Evolutionary conservation across 345 rosid species (phyloP).

Genomic region (Reutealis trisperma): DNA sequence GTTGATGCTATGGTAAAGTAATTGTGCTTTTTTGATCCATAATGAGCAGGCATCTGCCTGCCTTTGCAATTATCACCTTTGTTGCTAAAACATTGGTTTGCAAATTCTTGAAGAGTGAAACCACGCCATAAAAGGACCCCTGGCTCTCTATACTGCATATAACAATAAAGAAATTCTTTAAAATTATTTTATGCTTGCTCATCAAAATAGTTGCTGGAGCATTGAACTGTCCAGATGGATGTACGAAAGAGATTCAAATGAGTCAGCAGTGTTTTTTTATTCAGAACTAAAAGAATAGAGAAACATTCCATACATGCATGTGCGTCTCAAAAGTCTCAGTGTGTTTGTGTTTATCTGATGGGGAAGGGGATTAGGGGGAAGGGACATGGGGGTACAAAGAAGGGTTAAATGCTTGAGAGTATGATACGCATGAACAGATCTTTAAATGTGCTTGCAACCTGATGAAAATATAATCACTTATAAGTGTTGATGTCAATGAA

Average conservation of each 20-base stretch:
- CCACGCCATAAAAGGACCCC: conserved; percentile 60
- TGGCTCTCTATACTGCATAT: conserved; percentile 74
- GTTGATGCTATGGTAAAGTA: conserved; percentile 58
- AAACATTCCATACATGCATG: not conserved
- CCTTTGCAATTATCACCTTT: conserved; percentile 52
- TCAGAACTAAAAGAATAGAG: not conserved
- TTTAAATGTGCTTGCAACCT: not conserved
- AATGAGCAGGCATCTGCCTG: conserved; percentile 66
- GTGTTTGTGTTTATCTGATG: not conserved
- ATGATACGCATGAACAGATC: not conserved
- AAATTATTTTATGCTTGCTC: not conserved
- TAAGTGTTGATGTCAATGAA: not conserved
- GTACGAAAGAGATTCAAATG: not conserved
- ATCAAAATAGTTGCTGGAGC: not conserved
- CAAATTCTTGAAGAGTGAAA: conserved; percentile 54
- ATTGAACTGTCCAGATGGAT: not conserved
- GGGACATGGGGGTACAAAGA: not conserved
- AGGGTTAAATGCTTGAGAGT: not conserved
- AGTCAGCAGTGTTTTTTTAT: not conserved
- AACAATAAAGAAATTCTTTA: conserved; percentile 9
- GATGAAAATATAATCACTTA: not conserved
- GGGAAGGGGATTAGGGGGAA: not conserved
- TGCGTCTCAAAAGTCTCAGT: not conserved
- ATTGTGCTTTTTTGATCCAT: conserved; percentile 56
- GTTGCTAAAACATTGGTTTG: conserved; percentile 56